phyloP scores from a whole-genome alignment of 2,329 filamentous ascomycete species.

The Westerdykella aurantiaca region DNA sequence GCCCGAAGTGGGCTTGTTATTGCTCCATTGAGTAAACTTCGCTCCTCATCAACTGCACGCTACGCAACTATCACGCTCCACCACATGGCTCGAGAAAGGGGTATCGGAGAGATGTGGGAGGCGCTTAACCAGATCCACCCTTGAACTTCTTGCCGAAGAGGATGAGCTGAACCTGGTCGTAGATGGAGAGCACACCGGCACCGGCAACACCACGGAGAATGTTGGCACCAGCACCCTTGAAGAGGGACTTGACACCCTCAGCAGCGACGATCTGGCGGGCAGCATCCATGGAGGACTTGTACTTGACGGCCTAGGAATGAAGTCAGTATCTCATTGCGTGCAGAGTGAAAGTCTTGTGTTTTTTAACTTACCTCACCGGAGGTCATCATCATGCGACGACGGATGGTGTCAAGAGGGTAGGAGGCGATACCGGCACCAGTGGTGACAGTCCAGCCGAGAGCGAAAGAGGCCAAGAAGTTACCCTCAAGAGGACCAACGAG shows the following conservation, averaged over 20 bases:
- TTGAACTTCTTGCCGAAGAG: slow-evolving; percentile 99
- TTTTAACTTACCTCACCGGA: slow-evolving; percentile 60
- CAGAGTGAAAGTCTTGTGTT: neutral
- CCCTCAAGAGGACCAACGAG: slow-evolving; percentile 85
- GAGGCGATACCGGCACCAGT: slow-evolving; percentile 99
- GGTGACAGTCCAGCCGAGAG: slow-evolving; percentile 97
- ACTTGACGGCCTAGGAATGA: slow-evolving; percentile 85
- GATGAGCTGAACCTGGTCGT: slow-evolving; percentile 98
- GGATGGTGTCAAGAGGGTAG: slow-evolving; percentile 99
- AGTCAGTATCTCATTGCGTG: slow-evolving; percentile 11
- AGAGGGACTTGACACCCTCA: slow-evolving; percentile 97
- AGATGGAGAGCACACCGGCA: slow-evolving; percentile 99
- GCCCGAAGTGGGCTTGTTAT: slow-evolving; percentile 29
- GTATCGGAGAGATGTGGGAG: slow-evolving; percentile 30
- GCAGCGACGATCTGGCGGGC: slow-evolving; percentile 89
- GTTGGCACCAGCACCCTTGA: slow-evolving; percentile 99
- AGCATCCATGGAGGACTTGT: slow-evolving; percentile 93
- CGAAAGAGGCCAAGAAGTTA: slow-evolving; percentile 99
- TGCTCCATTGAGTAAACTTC: slow-evolving; percentile 32
- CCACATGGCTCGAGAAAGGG: slow-evolving; percentile 33
- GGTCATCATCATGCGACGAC: slow-evolving; percentile 99
- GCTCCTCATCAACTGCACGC: slow-evolving; percentile 23
- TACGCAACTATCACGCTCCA: slow-evolving; percentile 31
- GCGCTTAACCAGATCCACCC: slow-evolving; percentile 44
- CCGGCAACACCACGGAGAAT: slow-evolving; percentile 99